Base-by-base conservation (phyloP, 148 eudicot genomes). In the Rhododendron simsii region DNA sequence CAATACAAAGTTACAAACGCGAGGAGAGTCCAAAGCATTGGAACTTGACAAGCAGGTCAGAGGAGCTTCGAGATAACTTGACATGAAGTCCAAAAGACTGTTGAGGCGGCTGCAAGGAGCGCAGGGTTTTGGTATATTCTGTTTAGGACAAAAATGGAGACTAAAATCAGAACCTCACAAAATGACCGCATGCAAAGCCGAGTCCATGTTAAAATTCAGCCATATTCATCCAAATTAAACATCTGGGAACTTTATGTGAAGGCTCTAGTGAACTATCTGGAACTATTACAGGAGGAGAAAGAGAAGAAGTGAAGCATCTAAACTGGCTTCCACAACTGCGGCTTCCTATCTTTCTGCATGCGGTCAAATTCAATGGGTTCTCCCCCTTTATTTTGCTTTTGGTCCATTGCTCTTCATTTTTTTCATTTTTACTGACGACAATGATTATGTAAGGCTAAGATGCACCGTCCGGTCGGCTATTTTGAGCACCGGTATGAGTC, bases 81-180 rank as follows among this genome's bases (percentile, higher is more conserved):
- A 81, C 96, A 97, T 1, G 99, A 97, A 73, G 96, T 93, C 98
- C 99, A 97, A 93, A 97, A 97, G 44, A 98, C 99, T 9, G 99
- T 89, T 51, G 99, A 92, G 84, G 99, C 99, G 21, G 91, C 98
- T 63, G 91, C 88, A 5, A 97, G 91, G 79, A 97, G 91, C 6
- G 98, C 98, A 3, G 99, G 99, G 82, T 97, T 97, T 91, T 97
- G 99, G 89, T 97, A 97, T 47, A 97, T 93, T 91, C 99, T 97
- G 93, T 81, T 78, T 23, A 30, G 20, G 51, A 69, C 4, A 44
- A 50, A 80, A n/a, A 44, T 12, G 28, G 30, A 76, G 35, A 28
- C 18, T 78, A 78, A 80, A n/a, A 33, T 26, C 26, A 48, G 16
- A 69, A 48, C 57, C 82, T 48, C 15, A 80, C 10, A 50, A 3